These are phyloP conservation scores for Chrysanthemum makinoi DNA, from an alignment of 129 eudicot genomes.

Conservation along the genomic window DNA sequence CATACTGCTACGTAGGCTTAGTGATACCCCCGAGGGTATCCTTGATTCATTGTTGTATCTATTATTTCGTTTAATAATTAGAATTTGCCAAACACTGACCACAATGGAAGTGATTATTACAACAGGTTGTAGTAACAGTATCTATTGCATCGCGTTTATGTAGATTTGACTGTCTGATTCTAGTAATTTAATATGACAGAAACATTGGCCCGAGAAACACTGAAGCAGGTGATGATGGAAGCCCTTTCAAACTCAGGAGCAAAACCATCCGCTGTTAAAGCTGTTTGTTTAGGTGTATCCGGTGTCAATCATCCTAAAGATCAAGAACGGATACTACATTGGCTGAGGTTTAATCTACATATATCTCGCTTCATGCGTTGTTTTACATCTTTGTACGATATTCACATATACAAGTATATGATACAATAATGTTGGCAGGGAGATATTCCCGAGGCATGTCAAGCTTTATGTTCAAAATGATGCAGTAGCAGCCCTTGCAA, in stretches of 20 bases:
- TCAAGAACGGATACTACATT: constrained; percentile 57
- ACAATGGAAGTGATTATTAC: background rate
- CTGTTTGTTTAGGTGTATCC: constrained; percentile 79
- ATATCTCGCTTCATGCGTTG: background rate
- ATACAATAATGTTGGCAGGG: constrained; percentile 39
- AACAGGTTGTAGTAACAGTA: background rate
- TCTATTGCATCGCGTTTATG: background rate
- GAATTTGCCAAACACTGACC: too few species aligned
- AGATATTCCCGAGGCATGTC: constrained; percentile 53
- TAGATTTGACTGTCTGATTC: background rate
- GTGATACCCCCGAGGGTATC: too few species aligned
- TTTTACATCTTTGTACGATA: background rate
- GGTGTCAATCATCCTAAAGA: constrained; percentile 88
- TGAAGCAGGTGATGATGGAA: constrained; percentile 67
- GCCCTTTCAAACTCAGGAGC: constrained; percentile 61
- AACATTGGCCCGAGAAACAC: constrained; percentile 56
- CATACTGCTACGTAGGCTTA: too few species aligned
- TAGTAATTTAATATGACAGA: constrained; percentile 39
- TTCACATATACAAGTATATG: background rate
- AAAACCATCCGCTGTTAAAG: constrained; percentile 60
- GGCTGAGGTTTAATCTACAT: constrained; percentile 63
- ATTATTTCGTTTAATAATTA: too few species aligned
- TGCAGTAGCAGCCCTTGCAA: constrained; percentile 90
- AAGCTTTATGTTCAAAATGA: constrained; percentile 76
- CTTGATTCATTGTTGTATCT: too few species aligned